Base-by-base conservation (phyloP, 805 yeast species). In the Wickerhamiella vanderwaltii region DNA sequence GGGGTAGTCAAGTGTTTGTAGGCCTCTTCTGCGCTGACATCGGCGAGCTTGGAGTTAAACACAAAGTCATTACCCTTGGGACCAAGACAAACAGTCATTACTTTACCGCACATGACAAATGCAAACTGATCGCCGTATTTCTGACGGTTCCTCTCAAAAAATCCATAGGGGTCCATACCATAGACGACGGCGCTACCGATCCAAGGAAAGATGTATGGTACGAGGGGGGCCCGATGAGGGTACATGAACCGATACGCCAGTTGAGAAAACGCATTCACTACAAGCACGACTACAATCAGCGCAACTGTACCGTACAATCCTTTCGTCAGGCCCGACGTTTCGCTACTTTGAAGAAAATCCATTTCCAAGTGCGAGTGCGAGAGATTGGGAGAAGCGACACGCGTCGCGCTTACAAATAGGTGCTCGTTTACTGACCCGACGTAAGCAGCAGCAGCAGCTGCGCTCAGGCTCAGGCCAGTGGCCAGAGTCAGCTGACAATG, bases 1-100 rank as follows among this genome's bases (percentile, higher is more conserved):
- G 98, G 98, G n/a, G 97, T 88, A n/a, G 98, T 91, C 63, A 91
- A 71, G 59, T 87, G 95, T 48, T 79, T 71, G 66, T 91, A 91
- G 29, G 96, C 97, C 37, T 82, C 96, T 61, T 91, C 97, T 36
- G 98, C 98, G 37, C 86, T 78, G 18, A 87, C 97, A 53, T 85
- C 94, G 23, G 77, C 73, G 41, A 81, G 69, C 63, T 83, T 87
- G 32, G 95, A 84, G 62, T 91, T 91, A 52, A 91, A 75, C 35
- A 88, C 85, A 59, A 91, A 87, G 61, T 91, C 98, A 62, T 91
- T 95, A 51, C 98, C 98, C 64, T 83, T 83, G 53, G 97, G 96
- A 38, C 97, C 98, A 54, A 91, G 67, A 58, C 84, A 86, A 43
- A 91, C 98, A 5, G 96, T 87, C 94, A 88, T 85, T 29, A 77